Conservation (phyloP, 768 basidiomycete genomes). For the Tricholoma hemisulphureum region DNA sequence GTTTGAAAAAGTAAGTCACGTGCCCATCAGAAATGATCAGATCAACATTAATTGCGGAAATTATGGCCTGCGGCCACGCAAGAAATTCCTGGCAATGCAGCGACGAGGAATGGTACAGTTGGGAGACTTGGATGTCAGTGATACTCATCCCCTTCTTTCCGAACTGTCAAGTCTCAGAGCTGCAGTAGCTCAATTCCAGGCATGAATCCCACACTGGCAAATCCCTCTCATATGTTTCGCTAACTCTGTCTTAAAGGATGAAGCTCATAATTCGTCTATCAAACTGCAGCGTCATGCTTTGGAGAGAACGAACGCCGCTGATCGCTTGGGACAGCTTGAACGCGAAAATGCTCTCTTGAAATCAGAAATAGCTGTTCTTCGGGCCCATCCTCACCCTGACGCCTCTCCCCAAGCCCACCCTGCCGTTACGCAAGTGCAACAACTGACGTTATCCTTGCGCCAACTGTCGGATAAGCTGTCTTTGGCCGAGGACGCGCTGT, state of each 20-base stretch:
- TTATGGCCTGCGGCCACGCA: no score
- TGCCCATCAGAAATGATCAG: no score
- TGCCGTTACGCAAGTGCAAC: constrained; percentile 34
- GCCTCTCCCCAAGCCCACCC: constrained; percentile 25
- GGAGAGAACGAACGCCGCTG: constrained; percentile 47
- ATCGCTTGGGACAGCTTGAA: constrained; percentile 49
- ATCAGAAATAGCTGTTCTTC: constrained; percentile 56
- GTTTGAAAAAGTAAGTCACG: no score
- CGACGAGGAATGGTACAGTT: constrained; percentile 2
- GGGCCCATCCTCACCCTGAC: constrained; percentile 48
- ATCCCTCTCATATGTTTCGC: constrained; percentile 8
- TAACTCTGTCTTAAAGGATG: constrained; percentile 48
- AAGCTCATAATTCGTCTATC: constrained; percentile 62
- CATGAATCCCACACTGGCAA: constrained; percentile 23
- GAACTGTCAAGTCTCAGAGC: constrained; percentile 47
- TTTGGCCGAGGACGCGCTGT: constrained; percentile 55
- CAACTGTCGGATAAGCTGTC: constrained; percentile 67
- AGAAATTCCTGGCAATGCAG: background rate
- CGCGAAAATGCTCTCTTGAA: constrained; percentile 56
- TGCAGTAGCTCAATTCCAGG: constrained; percentile 53
- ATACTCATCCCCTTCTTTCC: constrained; percentile 44
- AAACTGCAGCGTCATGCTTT: constrained; percentile 65
- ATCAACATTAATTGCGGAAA: no score
- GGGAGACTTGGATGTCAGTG: constrained; percentile 14
- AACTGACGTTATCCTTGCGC: constrained; percentile 69